Evolutionary conservation across 192 early-diverging fungal species (phyloP).

Genomic region (Allomyces macrogynus): DNA sequence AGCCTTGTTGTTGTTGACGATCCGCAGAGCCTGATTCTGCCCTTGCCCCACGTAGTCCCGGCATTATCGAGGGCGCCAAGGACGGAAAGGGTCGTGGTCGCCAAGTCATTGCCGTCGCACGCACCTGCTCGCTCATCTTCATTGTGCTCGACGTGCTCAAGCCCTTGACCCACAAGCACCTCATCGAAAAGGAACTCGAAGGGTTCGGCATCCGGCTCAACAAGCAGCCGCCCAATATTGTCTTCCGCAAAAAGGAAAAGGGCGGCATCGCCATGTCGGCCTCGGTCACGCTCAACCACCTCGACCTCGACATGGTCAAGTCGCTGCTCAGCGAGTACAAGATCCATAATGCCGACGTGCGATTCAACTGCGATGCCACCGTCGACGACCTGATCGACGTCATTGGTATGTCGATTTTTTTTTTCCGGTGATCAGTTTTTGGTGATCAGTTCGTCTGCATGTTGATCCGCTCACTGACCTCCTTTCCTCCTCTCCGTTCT

Average conservation of each 20-base stretch:
- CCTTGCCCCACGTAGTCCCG: constrained; percentile 22
- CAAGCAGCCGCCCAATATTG: constrained; percentile 67
- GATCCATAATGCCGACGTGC: constrained; percentile 89
- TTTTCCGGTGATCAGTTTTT: too few relatives aligned
- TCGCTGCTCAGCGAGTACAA: constrained; percentile 85
- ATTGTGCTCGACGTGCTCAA: constrained; percentile 99
- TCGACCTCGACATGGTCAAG: constrained; percentile 79
- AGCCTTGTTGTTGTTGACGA: too few relatives aligned
- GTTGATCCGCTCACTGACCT: not conserved
- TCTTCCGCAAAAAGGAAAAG: constrained; percentile 99
- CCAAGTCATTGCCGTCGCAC: constrained; percentile 93
- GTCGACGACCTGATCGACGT: constrained; percentile 1
- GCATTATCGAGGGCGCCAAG: constrained; percentile 94
- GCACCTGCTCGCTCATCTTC: constrained; percentile 85
- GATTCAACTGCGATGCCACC: constrained; percentile 7
- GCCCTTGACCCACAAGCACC: constrained; percentile 47
- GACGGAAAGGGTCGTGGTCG: constrained; percentile 95
- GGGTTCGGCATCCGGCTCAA: constrained; percentile 92
- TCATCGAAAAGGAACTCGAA: not conserved
- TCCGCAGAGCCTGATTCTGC: too few relatives aligned
- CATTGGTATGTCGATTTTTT: not conserved
- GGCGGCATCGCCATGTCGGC: constrained; percentile 90
- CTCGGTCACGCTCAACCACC: constrained; percentile 70
- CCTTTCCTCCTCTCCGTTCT: not conserved
- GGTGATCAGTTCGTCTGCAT: not conserved